Evolutionary conservation across 1,139 yeast species (phyloP).

Genomic region (Groenewaldozyma sp.): DNA sequence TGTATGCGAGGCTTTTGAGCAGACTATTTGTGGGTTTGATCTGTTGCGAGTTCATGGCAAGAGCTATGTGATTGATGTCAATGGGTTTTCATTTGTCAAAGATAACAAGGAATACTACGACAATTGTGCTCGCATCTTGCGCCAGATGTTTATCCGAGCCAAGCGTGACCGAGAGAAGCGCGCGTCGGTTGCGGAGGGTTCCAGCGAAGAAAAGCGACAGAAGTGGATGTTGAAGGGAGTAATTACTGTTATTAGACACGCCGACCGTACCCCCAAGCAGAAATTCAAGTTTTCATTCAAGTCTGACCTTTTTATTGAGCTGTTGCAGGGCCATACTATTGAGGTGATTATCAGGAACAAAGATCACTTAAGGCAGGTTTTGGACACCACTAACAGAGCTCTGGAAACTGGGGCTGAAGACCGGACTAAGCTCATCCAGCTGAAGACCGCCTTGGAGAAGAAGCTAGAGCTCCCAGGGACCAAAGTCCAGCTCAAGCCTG

Average conservation of each 20-base stretch:
- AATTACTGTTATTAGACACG: slow-evolving; percentile 89
- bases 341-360: slow-evolving; percentile 93
- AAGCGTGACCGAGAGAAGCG: slow-evolving; percentile 41
- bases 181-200: slow-evolving; percentile 6
- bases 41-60: slow-evolving; percentile 79
- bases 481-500: slow-evolving; percentile 90
- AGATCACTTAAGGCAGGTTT: slow-evolving; percentile 73
- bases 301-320: slow-evolving; percentile 74
- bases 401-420: slow-evolving; percentile 75
- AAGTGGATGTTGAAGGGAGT: slow-evolving; percentile 96
- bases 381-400: slow-evolving; percentile 78
- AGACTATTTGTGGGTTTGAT: slow-evolving; percentile 98
- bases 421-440: slow-evolving; percentile 59
- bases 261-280: slow-evolving; percentile 98
- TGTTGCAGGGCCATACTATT: slow-evolving; percentile 88
- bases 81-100: slow-evolving; percentile 96
- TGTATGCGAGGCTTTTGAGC: slow-evolving; percentile 71
- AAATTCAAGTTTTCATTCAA: slow-evolving; percentile 93
- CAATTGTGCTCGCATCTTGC: slow-evolving; percentile 65
- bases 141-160: slow-evolving; percentile 60
- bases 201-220: slow-evolving; percentile 67
- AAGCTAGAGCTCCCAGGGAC: slow-evolving; percentile 92
- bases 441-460: slow-evolving; percentile 77
- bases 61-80: slow-evolving; percentile 92
- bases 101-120: slow-evolving; percentile 85